phyloP scores from a whole-genome alignment of 129 eudicot genomes.

The Saposhnikovia divaricata region DNA sequence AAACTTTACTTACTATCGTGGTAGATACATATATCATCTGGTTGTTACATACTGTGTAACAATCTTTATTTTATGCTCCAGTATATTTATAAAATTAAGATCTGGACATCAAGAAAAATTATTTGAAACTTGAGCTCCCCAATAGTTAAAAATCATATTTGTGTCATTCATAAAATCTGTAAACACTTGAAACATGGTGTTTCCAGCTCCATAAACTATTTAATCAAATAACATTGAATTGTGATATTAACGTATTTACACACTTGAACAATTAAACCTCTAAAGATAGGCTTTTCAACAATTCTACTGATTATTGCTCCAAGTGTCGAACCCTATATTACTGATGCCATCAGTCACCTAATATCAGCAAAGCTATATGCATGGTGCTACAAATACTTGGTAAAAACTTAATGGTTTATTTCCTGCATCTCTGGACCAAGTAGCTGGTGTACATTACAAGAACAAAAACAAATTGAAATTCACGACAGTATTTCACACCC shows the following conservation, averaged over 20 bases:
- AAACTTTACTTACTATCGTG: background rate
- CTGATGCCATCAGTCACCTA: background rate
- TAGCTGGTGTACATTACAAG: background rate
- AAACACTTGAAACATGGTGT: background rate
- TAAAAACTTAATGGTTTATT: background rate
- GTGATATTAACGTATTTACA: background rate
- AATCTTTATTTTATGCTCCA: background rate
- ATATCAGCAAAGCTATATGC: background rate
- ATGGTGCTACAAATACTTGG: background rate
- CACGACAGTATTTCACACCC: background rate
- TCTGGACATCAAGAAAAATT: background rate
- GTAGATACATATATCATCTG: background rate
- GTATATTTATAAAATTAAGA: background rate
- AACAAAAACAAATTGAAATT: background rate
- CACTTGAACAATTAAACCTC: background rate
- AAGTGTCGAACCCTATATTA: background rate
- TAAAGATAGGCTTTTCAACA: background rate
- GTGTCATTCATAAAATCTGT: background rate
- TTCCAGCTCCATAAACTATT: background rate
- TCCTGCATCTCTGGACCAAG: background rate
- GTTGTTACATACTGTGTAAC: background rate
- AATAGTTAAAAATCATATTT: background rate
- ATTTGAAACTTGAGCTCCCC: background rate
- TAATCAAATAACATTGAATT: background rate
- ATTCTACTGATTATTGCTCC: background rate